Percentiles rank a stretch among this genome's conserved stretches.
Conservation (phyloP, 305 asterid genomes). For the Andrographis paniculata region DNA sequence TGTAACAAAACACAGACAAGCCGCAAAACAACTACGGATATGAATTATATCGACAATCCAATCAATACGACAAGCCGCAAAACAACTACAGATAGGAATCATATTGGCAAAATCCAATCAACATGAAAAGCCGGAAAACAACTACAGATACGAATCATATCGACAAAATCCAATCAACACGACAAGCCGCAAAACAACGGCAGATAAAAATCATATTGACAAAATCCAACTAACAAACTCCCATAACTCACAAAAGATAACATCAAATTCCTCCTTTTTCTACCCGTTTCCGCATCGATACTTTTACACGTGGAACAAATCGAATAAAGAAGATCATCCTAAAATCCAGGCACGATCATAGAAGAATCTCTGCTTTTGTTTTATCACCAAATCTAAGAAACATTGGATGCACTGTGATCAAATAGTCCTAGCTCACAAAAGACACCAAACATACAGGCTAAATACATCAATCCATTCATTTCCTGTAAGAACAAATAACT, state of each 20-base stretch:
- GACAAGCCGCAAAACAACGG: conserved; percentile 15
- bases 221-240: conserved; percentile 1
- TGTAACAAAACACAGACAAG: not conserved
- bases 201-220: not conserved
- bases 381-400: not conserved
- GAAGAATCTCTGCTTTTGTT: not conserved
- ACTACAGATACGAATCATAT: not conserved
- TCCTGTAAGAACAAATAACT: too few species aligned
- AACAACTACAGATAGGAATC: not conserved
- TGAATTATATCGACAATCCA: not conserved
- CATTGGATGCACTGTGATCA: too few species aligned
- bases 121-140: not conserved
- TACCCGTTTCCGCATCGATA: not conserved
- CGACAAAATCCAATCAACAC: not conserved
- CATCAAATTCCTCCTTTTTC: not conserved
- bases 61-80: conserved; percentile 13
- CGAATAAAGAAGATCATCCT: not conserved
- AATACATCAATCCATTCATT: too few species aligned
- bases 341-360: not conserved
- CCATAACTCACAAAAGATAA: not conserved
- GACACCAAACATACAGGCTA: too few species aligned
- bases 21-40: not conserved
- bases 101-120: conserved; percentile 3
- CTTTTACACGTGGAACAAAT: conserved; percentile 2
- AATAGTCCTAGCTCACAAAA: too few species aligned